These are phyloP conservation scores for Sinapis alba DNA, from an alignment of 441 rosid genomes.

Conservation along the genomic window DNA sequence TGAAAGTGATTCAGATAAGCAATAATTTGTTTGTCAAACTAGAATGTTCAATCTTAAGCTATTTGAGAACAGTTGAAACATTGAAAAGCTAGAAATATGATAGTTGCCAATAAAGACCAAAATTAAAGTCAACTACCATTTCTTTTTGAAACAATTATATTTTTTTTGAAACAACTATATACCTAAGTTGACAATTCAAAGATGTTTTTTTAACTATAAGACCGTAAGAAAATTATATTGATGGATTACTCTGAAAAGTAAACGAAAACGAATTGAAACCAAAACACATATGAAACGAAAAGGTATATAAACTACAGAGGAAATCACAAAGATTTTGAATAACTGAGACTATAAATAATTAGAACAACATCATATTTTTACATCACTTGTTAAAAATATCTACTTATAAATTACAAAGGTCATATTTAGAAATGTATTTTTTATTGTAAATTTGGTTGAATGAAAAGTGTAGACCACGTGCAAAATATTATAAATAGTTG, in stretches of 20 bases:
- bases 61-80: background rate
- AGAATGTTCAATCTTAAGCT: background rate
- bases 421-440: background rate
- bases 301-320: background rate
- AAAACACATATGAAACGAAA: background rate
- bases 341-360: background rate
- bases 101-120: constrained; percentile 27
- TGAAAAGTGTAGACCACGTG: too few species aligned
- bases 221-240: background rate
- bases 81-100: background rate
- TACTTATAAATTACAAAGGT: background rate
- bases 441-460: too few species aligned
- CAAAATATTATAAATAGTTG: too few species aligned
- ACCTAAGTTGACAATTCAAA: background rate
- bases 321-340: background rate
- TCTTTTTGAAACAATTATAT: too few species aligned
- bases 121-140: background rate
- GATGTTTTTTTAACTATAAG: background rate
- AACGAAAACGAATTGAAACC: background rate
- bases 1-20: background rate
- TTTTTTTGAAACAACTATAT: too few species aligned
- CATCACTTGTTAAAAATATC: background rate
- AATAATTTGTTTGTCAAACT: background rate
- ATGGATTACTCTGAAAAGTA: background rate
- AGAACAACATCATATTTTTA: too few species aligned